Percentiles rank a stretch among this genome's conserved stretches.
These are phyloP conservation scores for Neurospora sp. DNA, from an alignment of 2,329 filamentous ascomycete genomes.

Conservation along the genomic window DNA sequence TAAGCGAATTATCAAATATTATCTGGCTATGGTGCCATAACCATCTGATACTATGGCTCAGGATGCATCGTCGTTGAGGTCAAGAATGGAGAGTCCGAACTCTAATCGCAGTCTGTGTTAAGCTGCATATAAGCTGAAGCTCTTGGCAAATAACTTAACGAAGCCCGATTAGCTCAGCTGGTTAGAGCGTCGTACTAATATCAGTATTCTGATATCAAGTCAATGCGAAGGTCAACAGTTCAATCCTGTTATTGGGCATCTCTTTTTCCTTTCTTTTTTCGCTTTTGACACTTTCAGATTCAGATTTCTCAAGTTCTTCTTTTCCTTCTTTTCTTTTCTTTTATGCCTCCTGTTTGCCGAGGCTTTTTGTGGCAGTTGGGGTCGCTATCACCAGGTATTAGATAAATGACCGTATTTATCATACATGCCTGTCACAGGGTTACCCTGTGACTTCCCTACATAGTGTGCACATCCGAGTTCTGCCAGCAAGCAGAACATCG, in stretches of 20 bases:
- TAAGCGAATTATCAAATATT: neutral
- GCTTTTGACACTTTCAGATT: neutral
- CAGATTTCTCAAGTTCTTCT: no score
- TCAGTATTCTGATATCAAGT: no score
- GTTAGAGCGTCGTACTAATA: neutral
- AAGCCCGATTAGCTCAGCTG: neutral
- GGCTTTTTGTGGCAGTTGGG: no score
- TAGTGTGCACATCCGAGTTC: no score
- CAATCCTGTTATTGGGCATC: neutral
- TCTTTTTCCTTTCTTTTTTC: neutral
- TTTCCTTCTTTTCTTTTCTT: neutral
- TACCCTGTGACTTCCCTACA: no score
- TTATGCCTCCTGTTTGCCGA: neutral
- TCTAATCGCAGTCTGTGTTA: neutral
- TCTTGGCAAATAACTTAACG: fast-evolving
- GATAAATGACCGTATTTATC: no score
- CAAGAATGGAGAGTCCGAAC: neutral
- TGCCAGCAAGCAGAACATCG: no score
- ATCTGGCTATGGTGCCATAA: neutral
- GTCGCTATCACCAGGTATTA: no score
- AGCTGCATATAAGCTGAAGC: neutral
- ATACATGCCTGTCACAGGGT: no score
- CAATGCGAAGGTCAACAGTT: no score
- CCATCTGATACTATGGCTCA: neutral
- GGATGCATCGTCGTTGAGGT: neutral